Base-by-base conservation (phyloP, 208 protist species). In the Acanthamoeba healyi region DNA sequence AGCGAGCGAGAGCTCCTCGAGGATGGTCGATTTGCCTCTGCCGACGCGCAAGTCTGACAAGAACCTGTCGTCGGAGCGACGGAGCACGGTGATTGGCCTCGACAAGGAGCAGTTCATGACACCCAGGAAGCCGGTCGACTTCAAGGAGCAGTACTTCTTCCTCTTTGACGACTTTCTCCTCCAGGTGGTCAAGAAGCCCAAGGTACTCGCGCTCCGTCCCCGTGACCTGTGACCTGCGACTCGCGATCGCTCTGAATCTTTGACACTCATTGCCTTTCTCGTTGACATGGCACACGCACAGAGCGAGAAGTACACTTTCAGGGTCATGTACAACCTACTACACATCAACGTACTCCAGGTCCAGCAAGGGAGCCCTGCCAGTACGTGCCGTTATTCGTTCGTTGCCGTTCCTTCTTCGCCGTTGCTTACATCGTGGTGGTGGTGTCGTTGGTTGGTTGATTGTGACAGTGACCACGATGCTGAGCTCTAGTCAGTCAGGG, bases 131-230 rank as follows among this genome's bases (percentile, higher is more conserved):
- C n/a, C n/a, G n/a, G 40, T 17, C 6, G 81, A 88, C 32, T 88
- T 88, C 44, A 88, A 88, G 22, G 10, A 40, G 0, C 54, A 56
- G 34, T 88, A 56, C 10, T 88, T 88, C 54, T 88, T 88, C 49
- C 81, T 88, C 24, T 88, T 88, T 42, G 81, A 88, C 49, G 81
- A 88, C 54, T 88, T 88, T 34, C 81, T 88, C 24, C 81, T 88
- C 34, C 81, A 88, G 38, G 81, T 88, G 24, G 81, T 38, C 44
- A 88, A 88, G 49, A 88, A 88, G 63, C 38, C 81, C 38, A 88
- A 88, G 54, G 81, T 79, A 29, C 70, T 6, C 19, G 26, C 22
- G 14, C 29, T 26, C 61, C 29, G 7, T 70, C 61, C 49, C 49
- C 49, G n/a, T n/a, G n/a, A n/a, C n/a, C n/a, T n/a, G n/a, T 22